Conservation (phyloP, 2,329 filamentous ascomycete species). For the Harringtonia aguacate region DNA sequence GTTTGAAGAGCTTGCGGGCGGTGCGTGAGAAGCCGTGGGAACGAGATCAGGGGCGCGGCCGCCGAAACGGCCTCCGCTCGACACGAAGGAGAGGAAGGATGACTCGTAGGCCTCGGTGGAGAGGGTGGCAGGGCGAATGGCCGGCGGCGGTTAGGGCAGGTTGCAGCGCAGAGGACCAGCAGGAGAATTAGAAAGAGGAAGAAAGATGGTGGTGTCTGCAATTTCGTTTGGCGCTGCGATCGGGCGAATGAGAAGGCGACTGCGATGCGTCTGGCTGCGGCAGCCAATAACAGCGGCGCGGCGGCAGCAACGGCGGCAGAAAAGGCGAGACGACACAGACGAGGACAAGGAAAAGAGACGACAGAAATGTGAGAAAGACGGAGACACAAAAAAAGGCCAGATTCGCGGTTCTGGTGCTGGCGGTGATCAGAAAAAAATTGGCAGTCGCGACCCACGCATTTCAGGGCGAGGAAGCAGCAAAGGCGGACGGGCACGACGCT, state of each 20-base stretch:
- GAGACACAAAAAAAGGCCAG: not conserved
- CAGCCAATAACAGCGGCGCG: slow-evolving; percentile 8
- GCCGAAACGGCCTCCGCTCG: slow-evolving; percentile 31
- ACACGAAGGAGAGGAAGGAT: not conserved
- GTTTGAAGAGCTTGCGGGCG: slow-evolving; percentile 13
- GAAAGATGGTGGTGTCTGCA: slow-evolving; percentile 1
- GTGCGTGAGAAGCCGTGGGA: slow-evolving; percentile 38
- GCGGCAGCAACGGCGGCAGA: not conserved
- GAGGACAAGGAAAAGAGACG: not conserved
- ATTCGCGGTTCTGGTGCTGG: not conserved
- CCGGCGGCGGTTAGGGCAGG: not conserved
- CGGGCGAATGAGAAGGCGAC: slow-evolving; percentile 2
- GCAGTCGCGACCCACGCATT: slow-evolving; percentile 3
- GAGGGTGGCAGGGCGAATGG: not conserved
- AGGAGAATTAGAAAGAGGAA: not conserved
- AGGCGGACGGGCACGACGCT: not conserved
- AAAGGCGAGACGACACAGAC: not conserved
- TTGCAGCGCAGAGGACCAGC: not conserved
- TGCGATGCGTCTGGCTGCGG: not conserved
- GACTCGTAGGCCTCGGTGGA: not conserved
- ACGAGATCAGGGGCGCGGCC: slow-evolving; percentile 28
- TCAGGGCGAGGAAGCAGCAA: not conserved
- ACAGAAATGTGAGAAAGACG: not conserved
- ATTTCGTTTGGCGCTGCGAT: slow-evolving; percentile 7
- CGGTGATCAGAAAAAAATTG: not conserved